Conservation (phyloP, 164 flowering plant species). For the Macadamia integrifolia region DNA sequence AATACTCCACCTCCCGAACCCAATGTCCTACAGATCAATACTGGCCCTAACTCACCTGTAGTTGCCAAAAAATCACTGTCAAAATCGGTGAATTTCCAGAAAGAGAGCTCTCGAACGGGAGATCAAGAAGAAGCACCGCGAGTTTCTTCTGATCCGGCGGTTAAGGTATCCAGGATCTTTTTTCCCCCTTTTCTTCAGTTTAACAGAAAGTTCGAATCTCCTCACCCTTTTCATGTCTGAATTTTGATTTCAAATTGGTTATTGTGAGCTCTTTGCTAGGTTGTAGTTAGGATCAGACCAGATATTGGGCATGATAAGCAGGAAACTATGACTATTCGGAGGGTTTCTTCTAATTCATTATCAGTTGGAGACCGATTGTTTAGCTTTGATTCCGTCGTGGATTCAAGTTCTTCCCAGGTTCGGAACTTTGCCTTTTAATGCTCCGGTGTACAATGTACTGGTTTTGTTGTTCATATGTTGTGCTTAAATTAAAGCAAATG, state of each 20-base stretch:
- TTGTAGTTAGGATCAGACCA: constrained; percentile 76
- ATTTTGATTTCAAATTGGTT: background rate
- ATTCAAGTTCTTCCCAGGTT: constrained; percentile 75
- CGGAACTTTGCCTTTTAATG: background rate
- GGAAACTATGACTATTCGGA: constrained; percentile 35
- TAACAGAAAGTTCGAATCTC: too few relatives aligned
- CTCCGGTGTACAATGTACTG: too few relatives aligned
- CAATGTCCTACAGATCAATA: constrained; percentile 33
- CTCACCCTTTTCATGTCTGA: too few relatives aligned
- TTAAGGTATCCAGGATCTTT: constrained; percentile 33
- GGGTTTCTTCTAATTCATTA: constrained; percentile 50
- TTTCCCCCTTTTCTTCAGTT: too few relatives aligned
- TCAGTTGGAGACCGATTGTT: constrained; percentile 58
- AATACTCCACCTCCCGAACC: constrained; percentile 64
- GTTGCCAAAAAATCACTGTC: constrained; percentile 16
- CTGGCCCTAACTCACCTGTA: constrained; percentile 9
- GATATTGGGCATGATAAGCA: constrained; percentile 31
- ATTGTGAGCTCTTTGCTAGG: constrained; percentile 28
- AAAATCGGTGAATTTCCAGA: constrained; percentile 10
- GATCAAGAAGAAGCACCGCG: constrained; percentile 1
- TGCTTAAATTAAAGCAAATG: background rate
- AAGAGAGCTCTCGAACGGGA: constrained; percentile 11
- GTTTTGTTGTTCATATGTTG: background rate
- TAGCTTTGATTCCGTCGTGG: constrained; percentile 68
- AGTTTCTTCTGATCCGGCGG: constrained; percentile 35